Evolutionary conservation across 1,284 basidiomycete species (phyloP), one percentile per base, ranked within the genome.

Genomic region (Malassezia furfur): DNA sequence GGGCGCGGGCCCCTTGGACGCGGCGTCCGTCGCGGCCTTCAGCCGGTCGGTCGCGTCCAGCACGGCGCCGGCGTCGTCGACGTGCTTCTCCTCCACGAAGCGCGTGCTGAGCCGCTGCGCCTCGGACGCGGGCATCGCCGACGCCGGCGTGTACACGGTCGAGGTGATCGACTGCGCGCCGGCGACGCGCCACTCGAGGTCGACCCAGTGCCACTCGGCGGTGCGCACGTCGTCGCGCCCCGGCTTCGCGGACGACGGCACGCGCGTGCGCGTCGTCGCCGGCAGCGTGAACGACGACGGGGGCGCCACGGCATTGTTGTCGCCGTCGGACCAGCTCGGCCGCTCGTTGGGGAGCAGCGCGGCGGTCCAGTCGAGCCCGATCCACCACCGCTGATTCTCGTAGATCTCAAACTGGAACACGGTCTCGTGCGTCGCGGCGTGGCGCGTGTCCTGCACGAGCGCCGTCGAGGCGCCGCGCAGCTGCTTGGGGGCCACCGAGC

Each of bases 321-420:
- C 55, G 17, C 72, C 67, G 58, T 78, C 77, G 8, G 76, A 75
- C 91, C 91, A 96, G 3, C 86, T 86, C 0, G 91, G 88, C 0
- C 91, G 83, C 73, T 96, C 91, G 38, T 84, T 83, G 0, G 91
- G 91, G 5, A 96, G 80, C 6, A 96, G 81, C 0, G 91, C 89
- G 2, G 87, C 86, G 0, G 91, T 93, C 88, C 88, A 96, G 76
- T 96, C 79, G 14, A 80, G 65, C 2, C 78, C 79, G 70, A 80
- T 78, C 79, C 79, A 80, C 91, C 91, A 96, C 5, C 91, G 82
- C 77, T 96, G 91, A 75, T 94, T 96, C 76, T 96, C 91, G 71
- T 88, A 86, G 30, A 94, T 66, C 21, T 68, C 68, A 31, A 75
- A 73, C 44, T 67, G 60, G 44, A 74, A 71, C 14, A 66, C 54